A percentile compares a stretch with the other conserved stretches of the same genome.
Conservation (phyloP, 176 grass and related monocot genomes). For the Carex cristatella region DNA sequence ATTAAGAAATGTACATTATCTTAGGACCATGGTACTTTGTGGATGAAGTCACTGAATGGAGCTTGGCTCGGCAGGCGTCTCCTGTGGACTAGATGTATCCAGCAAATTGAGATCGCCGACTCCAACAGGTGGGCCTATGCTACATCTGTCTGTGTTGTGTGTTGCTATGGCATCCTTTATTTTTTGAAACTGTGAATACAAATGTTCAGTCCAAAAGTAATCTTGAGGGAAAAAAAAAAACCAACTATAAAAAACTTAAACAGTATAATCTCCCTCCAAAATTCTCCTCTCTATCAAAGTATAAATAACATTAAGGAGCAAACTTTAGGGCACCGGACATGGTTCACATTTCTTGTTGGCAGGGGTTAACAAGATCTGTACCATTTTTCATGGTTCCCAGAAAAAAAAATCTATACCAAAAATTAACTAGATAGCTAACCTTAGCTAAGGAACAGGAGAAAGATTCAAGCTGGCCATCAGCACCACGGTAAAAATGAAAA, state of each 20-base stretch:
- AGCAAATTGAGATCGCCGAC: conserved; percentile 42
- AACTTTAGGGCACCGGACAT: background rate
- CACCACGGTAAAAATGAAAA: conserved; percentile 95
- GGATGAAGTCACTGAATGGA: conserved; percentile 26
- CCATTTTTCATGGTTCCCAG: background rate
- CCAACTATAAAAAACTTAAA: background rate
- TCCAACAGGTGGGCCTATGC: conserved; percentile 59
- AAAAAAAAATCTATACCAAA: background rate
- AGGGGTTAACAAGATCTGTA: background rate
- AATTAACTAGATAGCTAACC: conserved; percentile 29
- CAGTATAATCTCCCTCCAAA: background rate
- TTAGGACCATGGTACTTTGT: background rate
- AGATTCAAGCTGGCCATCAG: conserved; percentile 77
- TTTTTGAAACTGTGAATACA: conserved; percentile 58
- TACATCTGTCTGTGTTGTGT: conserved; percentile 77
- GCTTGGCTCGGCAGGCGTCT: conserved; percentile 62
- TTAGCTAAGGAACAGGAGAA: conserved; percentile 98
- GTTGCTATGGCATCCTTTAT: conserved; percentile 74
- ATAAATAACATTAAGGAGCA: background rate
- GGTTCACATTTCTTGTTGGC: background rate
- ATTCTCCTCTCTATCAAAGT: background rate
- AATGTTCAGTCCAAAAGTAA: background rate
- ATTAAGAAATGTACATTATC: background rate
- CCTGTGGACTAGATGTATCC: conserved; percentile 34
- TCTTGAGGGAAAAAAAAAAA: background rate